phyloP scores from a whole-genome alignment of 2,329 filamentous ascomycete genomes.

The Aspergillus sp. region DNA sequence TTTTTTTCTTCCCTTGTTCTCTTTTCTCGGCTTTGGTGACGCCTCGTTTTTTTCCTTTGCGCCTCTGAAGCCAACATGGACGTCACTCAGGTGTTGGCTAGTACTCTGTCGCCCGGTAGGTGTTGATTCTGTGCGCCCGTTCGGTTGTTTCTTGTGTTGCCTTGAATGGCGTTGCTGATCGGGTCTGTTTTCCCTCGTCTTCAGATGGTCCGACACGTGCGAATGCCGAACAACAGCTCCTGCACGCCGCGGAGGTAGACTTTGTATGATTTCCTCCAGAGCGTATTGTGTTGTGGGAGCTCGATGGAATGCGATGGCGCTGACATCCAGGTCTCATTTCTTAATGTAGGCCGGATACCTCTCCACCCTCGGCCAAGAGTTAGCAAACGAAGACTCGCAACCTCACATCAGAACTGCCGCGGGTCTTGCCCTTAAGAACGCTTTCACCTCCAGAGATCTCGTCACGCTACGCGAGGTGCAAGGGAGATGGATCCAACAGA shows the following conservation, averaged over 20 bases:
- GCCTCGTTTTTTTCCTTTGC: conserved; percentile 8
- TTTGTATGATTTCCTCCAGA: conserved; percentile 58
- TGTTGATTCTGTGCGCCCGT: not conserved
- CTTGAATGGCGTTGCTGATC: conserved; percentile 15
- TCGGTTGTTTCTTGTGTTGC: conserved; percentile 23
- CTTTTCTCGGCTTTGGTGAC: too few species aligned
- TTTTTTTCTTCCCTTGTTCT: too few species aligned
- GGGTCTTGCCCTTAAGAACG: conserved; percentile 95
- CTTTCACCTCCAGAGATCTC: conserved; percentile 89
- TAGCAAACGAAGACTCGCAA: conserved; percentile 80
- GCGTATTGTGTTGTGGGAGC: conserved; percentile 5
- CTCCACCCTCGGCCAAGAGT: conserved; percentile 81
- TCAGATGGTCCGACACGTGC: conserved; percentile 82
- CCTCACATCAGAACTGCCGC: conserved; percentile 85
- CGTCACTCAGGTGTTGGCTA: conserved; percentile 95
- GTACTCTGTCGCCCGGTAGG: conserved; percentile 87
- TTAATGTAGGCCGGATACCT: conserved; percentile 73
- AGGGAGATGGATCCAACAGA: conserved; percentile 81
- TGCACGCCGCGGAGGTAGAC: conserved; percentile 84
- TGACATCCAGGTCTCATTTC: not conserved
- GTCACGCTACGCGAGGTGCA: conserved; percentile 82
- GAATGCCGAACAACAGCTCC: conserved; percentile 88
- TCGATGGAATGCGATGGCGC: not conserved
- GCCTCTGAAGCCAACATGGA: conserved; percentile 59
- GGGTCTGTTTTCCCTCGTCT: conserved; percentile 18